These are phyloP conservation scores for Zoysia japonica DNA, from an alignment of 176 grass and related monocot species.

Conservation along the genomic window DNA sequence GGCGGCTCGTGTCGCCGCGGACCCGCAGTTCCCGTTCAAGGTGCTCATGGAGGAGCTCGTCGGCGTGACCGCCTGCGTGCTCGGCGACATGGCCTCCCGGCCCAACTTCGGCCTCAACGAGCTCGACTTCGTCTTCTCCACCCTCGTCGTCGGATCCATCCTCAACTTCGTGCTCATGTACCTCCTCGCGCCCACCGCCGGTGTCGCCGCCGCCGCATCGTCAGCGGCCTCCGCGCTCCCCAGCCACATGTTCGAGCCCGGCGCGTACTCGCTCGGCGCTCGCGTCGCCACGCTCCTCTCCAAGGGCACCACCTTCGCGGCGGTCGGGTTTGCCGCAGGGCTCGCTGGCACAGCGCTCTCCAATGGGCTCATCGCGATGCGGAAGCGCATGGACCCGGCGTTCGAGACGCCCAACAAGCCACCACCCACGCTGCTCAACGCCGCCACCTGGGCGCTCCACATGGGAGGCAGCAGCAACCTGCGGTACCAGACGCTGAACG, in stretches of 20 bases:
- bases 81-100: constrained; percentile 84
- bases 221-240: constrained; percentile 49
- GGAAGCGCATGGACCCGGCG: constrained; percentile 73
- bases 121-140: constrained; percentile 92
- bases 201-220: constrained; percentile 33
- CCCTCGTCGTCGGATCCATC: constrained; percentile 90
- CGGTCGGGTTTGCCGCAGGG: constrained; percentile 68
- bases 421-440: constrained; percentile 77
- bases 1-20: constrained; percentile 74
- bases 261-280: constrained; percentile 60
- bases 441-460: constrained; percentile 74
- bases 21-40: constrained; percentile 88
- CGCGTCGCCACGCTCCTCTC: constrained; percentile 61
- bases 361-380: constrained; percentile 63
- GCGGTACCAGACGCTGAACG: constrained; percentile 85
- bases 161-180: constrained; percentile 95
- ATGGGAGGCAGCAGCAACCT: constrained; percentile 87
- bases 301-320: constrained; percentile 72
- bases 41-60: constrained; percentile 93
- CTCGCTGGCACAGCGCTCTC: constrained; percentile 70
- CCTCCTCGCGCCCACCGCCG: constrained; percentile 74
- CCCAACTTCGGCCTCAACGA: constrained; percentile 91
- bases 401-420: constrained; percentile 84
- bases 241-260: constrained; percentile 83
- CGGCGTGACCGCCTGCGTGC: constrained; percentile 70